Evolutionary conservation across 257 asterid genomes (phyloP).

Genomic region (Nicotiana otophora): DNA sequence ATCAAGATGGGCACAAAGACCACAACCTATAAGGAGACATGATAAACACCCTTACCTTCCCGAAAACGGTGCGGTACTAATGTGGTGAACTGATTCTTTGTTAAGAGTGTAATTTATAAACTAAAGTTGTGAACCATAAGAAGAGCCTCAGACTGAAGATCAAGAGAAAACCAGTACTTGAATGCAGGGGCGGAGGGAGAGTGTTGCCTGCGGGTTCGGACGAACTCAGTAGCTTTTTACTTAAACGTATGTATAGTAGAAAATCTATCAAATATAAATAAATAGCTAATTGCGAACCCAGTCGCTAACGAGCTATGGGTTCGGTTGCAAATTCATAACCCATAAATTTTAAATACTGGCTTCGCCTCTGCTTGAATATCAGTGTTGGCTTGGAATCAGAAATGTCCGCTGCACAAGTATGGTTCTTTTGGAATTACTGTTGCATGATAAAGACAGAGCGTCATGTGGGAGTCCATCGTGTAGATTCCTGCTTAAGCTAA

Average conservation of each 20-base stretch:
- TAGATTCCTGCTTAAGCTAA: slow-evolving; percentile 8
- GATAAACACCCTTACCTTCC: background rate
- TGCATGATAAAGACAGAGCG: background rate
- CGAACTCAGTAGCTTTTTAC: too few relatives aligned
- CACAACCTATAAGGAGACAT: background rate
- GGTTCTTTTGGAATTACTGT: background rate
- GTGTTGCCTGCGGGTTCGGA: too few relatives aligned
- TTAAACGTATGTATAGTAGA: too few relatives aligned
- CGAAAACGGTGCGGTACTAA: background rate
- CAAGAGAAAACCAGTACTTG: background rate
- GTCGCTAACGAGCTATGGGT: too few relatives aligned
- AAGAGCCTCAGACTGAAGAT: background rate
- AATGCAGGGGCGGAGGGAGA: too few relatives aligned
- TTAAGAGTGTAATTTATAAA: background rate
- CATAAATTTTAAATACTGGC: too few relatives aligned
- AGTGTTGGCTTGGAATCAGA: background rate
- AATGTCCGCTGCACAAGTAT: background rate
- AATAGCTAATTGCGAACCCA: too few relatives aligned
- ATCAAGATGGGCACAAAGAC: background rate
- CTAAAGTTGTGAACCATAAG: background rate
- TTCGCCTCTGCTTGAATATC: background rate
- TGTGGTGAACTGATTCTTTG: background rate
- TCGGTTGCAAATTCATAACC: too few relatives aligned
- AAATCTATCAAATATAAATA: too few relatives aligned
- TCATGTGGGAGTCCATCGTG: background rate